Percentiles rank a stretch among this genome's conserved stretches.
These are phyloP conservation scores for Penicillium freii DNA, from an alignment of 2,329 filamentous ascomycete species.

Conservation along the genomic window DNA sequence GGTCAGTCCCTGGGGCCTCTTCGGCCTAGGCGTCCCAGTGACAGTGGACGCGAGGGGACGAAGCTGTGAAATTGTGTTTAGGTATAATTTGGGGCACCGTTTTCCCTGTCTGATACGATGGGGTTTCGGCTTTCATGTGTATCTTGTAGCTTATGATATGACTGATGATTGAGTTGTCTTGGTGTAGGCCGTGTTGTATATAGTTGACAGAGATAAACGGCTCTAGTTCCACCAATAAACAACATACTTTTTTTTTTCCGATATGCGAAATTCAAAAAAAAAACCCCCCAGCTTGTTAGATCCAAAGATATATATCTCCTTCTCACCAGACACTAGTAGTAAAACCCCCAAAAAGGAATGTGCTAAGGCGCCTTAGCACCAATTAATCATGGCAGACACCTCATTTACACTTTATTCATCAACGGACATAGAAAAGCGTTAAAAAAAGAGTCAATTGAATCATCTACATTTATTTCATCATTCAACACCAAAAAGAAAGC, in stretches of 20 bases:
- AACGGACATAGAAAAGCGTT: too few relatives aligned
- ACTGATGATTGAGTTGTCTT: slow-evolving; percentile 1
- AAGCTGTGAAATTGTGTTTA: slow-evolving; percentile 26
- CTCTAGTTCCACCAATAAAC: background rate
- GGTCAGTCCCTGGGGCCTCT: slow-evolving; percentile 24
- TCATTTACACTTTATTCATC: background rate
- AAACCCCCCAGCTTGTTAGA: too few relatives aligned
- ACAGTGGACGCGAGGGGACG: slow-evolving; percentile 44
- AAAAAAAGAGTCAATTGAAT: background rate
- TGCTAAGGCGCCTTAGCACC: too few relatives aligned
- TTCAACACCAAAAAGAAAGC: background rate
- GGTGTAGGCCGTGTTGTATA: background rate
- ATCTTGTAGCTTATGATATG: slow-evolving; percentile 1
- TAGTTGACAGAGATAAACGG: background rate
- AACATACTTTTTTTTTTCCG: background rate
- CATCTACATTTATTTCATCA: background rate
- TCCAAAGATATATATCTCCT: background rate
- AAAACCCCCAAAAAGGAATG: too few relatives aligned
- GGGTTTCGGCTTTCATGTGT: background rate
- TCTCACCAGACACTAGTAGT: background rate
- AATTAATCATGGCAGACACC: background rate
- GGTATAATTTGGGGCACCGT: background rate
- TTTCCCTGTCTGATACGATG: background rate
- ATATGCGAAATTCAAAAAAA: background rate
- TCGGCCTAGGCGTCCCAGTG: slow-evolving; percentile 39